phyloP scores from a whole-genome alignment of 2,329 filamentous ascomycete species.

The Neonectria coccinea region DNA sequence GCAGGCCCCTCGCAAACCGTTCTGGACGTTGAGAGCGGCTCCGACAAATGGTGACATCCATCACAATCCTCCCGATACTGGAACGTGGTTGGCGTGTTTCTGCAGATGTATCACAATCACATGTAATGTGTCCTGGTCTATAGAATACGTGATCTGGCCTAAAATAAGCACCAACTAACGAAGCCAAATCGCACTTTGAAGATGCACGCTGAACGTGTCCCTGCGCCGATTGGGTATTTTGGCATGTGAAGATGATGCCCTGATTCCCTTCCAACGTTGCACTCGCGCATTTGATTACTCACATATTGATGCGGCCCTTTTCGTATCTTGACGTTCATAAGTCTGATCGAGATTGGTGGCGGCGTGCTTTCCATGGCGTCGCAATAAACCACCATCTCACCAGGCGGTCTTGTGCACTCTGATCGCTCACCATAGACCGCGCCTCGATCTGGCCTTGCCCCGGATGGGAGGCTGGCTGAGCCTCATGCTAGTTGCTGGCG shows the following conservation, averaged over 20 bases:
- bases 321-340: neutral
- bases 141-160: constrained; percentile 10
- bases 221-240: constrained; percentile 11
- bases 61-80: neutral
- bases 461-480: constrained; percentile 17
- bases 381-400: constrained; percentile 1
- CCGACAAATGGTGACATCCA: neutral
- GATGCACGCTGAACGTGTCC: constrained; percentile 16
- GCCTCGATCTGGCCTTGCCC: constrained; percentile 24
- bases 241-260: constrained; percentile 33
- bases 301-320: neutral
- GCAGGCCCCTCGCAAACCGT: neutral
- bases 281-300: neutral
- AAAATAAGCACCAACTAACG: constrained; percentile 16
- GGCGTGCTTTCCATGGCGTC: constrained; percentile 6
- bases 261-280: neutral
- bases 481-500: constrained; percentile 24
- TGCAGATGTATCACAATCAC: constrained; percentile 8
- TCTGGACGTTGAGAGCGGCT: neutral
- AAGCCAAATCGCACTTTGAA: constrained; percentile 16
- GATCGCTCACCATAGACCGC: constrained; percentile 23
- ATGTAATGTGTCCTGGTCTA: neutral
- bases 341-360: neutral
- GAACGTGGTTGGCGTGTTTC: neutral
- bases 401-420: neutral